Percentiles rank a stretch among this genome's conserved stretches.
These are phyloP conservation scores for Phytophthora citricola DNA, from an alignment of 352 stramenopile species.

Conservation along the genomic window DNA sequence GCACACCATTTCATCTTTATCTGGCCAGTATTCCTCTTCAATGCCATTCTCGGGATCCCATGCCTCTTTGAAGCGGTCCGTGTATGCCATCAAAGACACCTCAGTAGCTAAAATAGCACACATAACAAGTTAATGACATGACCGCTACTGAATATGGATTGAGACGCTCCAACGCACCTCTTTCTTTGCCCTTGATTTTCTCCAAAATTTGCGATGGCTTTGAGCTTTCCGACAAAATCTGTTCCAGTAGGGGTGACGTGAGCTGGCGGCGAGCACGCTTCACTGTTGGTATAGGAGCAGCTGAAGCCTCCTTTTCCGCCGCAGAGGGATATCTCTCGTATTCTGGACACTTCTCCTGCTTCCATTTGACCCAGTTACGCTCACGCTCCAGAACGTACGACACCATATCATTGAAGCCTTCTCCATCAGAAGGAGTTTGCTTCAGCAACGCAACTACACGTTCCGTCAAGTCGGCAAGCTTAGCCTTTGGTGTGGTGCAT, in stretches of 20 bases:
- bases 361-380: slow-evolving; percentile 92
- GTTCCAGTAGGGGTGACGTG: slow-evolving; percentile 67
- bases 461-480: slow-evolving; percentile 66
- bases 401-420: slow-evolving; percentile 91
- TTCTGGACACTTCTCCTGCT: slow-evolving; percentile 85
- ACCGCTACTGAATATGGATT: background rate
- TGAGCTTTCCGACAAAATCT: slow-evolving; percentile 82
- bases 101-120: slow-evolving; percentile 47
- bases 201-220: slow-evolving; percentile 78
- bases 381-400: slow-evolving; percentile 86
- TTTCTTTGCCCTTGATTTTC: slow-evolving; percentile 74
- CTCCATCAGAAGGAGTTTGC: slow-evolving; percentile 86
- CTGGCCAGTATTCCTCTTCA: slow-evolving; percentile 95
- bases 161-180: slow-evolving; percentile 40
- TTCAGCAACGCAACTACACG: slow-evolving; percentile 83
- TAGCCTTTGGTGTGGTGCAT: slow-evolving; percentile 62
- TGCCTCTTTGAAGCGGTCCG: slow-evolving; percentile 92
- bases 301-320: slow-evolving; percentile 25
- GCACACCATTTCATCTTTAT: slow-evolving; percentile 92
- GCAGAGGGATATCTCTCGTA: slow-evolving; percentile 67
- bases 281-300: slow-evolving; percentile 25
- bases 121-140: background rate
- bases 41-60: slow-evolving; percentile 96
- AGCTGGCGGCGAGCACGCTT: slow-evolving; percentile 41
- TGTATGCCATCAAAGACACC: slow-evolving; percentile 81